phyloP scores from a whole-genome alignment of 73 alveolate genomes.

The Tetrahymena elliotti region DNA sequence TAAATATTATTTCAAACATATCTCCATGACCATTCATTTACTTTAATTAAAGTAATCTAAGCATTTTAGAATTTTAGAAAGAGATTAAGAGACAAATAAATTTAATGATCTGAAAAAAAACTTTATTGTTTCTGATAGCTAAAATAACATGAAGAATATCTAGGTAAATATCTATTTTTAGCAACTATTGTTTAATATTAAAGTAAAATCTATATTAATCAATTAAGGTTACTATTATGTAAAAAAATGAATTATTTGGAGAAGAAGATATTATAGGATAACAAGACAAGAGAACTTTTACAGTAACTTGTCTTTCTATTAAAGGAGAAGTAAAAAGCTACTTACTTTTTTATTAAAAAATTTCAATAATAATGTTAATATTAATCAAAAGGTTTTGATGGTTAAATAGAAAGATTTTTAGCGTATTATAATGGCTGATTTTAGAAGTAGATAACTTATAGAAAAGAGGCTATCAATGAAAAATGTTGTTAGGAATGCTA shows the following conservation, averaged over 20 bases:
- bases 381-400: background rate
- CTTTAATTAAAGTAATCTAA: background rate
- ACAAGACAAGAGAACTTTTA: background rate
- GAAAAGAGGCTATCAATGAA: background rate
- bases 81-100: background rate
- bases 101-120: background rate
- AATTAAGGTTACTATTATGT: background rate
- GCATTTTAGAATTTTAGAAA: background rate
- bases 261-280: background rate
- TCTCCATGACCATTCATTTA: background rate
- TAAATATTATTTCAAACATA: background rate
- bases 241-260: background rate
- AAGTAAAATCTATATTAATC: background rate
- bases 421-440: background rate
- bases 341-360: background rate
- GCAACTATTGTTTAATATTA: too few relatives aligned
- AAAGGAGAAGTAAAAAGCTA: background rate
- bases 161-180: background rate
- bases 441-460: background rate
- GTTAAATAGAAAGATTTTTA: background rate
- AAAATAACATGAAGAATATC: background rate
- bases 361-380: background rate
- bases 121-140: background rate
- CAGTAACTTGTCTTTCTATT: background rate
- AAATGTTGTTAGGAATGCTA: background rate